Evolutionary conservation across 768 basidiomycete genomes (phyloP).

Genomic region (Leccinum longicurvipes): DNA sequence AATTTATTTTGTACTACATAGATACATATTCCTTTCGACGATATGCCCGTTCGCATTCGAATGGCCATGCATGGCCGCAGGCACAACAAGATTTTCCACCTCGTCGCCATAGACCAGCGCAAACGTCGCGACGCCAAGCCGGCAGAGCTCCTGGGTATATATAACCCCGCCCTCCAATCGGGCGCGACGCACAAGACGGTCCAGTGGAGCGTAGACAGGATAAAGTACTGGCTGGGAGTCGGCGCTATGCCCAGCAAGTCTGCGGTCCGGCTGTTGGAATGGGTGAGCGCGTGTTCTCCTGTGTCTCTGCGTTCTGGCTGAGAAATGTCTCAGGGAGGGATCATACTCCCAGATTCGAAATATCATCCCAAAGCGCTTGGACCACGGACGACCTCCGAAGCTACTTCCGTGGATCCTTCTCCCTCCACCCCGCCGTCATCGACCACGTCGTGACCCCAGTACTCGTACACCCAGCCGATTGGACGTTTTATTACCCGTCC

Average conservation of each 20-base stretch:
- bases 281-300: slow-evolving; percentile 43
- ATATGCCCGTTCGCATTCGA: slow-evolving; percentile 83
- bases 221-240: slow-evolving; percentile 83
- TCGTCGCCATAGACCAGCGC: slow-evolving; percentile 78
- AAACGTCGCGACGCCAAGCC: slow-evolving; percentile 80
- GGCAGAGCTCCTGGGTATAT: slow-evolving; percentile 82
- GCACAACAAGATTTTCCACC: slow-evolving; percentile 74
- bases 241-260: slow-evolving; percentile 82
- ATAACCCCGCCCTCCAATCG: slow-evolving; percentile 61
- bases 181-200: slow-evolving; percentile 65
- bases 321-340: slow-evolving; percentile 51
- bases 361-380: slow-evolving; percentile 43
- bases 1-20: too few species aligned
- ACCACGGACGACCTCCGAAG: slow-evolving; percentile 11
- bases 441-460: slow-evolving; percentile 8
- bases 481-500: not conserved
- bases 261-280: slow-evolving; percentile 71
- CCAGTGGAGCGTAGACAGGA: slow-evolving; percentile 88
- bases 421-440: not conserved
- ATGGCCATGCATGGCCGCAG: slow-evolving; percentile 77
- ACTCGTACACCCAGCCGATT: not conserved
- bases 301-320: not conserved
- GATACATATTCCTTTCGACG: not conserved
- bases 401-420: not conserved
- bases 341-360: slow-evolving; percentile 55